These are phyloP conservation scores for Citropsis articulata DNA, from an alignment of 345 rosid species.

Conservation along the genomic window DNA sequence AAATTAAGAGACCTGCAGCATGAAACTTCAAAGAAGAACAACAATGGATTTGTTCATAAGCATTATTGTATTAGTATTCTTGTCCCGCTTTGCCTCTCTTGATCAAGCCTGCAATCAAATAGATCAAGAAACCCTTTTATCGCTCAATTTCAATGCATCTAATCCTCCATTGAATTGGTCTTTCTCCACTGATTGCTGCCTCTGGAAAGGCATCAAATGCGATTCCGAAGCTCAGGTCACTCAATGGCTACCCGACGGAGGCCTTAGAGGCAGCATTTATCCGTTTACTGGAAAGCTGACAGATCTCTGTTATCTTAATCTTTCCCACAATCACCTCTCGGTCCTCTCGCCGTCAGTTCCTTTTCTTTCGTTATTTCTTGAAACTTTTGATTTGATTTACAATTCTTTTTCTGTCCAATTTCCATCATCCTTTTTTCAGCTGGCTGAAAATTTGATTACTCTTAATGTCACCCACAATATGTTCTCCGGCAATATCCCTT, in stretches of 20 bases:
- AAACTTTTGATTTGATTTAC: constrained; percentile 2
- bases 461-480: neutral
- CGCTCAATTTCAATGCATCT: neutral
- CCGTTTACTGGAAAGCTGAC: too few species aligned
- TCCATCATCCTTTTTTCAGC: neutral
- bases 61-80: too few species aligned
- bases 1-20: neutral
- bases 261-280: constrained; percentile 16
- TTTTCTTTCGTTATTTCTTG: neutral
- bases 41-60: neutral
- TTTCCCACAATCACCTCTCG: too few species aligned
- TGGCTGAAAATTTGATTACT: neutral
- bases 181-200: neutral
- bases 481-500: neutral
- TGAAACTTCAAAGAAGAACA: neutral
- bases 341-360: neutral
- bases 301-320: too few species aligned
- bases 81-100: neutral
- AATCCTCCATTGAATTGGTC: neutral
- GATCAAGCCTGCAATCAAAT: neutral
- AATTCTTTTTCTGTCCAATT: neutral
- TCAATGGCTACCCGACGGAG: constrained; percentile 11
- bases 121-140: neutral
- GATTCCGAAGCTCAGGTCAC: neutral
- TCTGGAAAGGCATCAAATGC: constrained; percentile 21